phyloP scores from a whole-genome alignment of 495 filamentous ascomycete species.

The Hamigera avellanea region DNA sequence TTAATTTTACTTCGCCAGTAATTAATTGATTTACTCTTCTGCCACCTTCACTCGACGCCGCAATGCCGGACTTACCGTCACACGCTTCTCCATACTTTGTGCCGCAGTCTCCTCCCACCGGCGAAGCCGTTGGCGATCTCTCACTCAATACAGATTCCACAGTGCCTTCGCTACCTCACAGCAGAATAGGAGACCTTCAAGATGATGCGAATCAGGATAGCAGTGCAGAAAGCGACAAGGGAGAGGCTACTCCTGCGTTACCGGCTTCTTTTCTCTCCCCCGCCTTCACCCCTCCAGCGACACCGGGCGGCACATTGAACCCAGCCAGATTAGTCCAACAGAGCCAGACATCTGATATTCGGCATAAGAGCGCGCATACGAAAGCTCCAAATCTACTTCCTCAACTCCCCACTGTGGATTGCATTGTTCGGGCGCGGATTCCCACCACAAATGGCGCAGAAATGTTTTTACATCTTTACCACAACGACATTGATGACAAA shows the following conservation, averaged over 20 bases:
- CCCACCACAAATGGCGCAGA: conserved; percentile 81
- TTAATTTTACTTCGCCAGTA: too few relatives aligned
- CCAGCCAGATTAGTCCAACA: conserved; percentile 28
- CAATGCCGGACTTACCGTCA: conserved; percentile 39
- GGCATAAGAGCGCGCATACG: conserved; percentile 27
- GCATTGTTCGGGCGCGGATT: conserved; percentile 73
- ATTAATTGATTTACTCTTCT: too few relatives aligned
- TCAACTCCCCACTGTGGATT: conserved; percentile 62
- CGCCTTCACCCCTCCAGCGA: conserved; percentile 66
- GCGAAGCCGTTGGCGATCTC: conserved; percentile 16
- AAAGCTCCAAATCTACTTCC: conserved; percentile 58
- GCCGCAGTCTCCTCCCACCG: conserved; percentile 24
- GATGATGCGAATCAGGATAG: conserved; percentile 14
- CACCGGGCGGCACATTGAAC: conserved; percentile 54
- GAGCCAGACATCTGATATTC: conserved; percentile 13
- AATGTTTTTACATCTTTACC: conserved; percentile 95
- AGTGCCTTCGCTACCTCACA: conserved; percentile 2
- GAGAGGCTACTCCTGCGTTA: conserved; percentile 25
- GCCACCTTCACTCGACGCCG: too few relatives aligned
- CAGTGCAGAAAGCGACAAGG: conserved; percentile 9
- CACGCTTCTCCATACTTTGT: conserved; percentile 40
- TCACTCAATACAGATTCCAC: conserved; percentile 7
- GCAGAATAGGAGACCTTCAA: conserved; percentile 7
- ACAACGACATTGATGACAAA: conserved; percentile 85
- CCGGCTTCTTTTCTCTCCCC: conserved; percentile 55